Evolutionary conservation across 768 basidiomycete genomes (phyloP), one percentile per base, ranked within the genome.

Genomic region (Cystofilobasidium ferigula): DNA sequence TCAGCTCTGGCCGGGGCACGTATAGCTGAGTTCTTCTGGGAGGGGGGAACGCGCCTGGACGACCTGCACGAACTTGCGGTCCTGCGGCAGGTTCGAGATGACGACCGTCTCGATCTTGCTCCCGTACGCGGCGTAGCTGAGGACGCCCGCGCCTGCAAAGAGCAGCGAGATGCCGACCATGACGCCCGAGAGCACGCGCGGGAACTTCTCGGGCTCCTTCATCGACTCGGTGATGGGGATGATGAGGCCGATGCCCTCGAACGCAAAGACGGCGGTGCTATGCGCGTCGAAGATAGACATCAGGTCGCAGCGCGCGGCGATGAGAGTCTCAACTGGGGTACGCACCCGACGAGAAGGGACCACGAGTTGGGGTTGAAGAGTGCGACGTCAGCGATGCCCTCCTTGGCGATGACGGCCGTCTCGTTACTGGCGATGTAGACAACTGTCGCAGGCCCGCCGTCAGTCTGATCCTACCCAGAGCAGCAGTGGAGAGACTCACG

Each of bases 221-320:
- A 99, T 99, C 7, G 93, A 85, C 74, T 99, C 93, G 16, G 89
- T 90, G 72, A 99, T 95, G 24, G 95, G 95, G 69, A 99, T 89
- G 69, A 99, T 86, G 77, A 98, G 79, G 57, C 94, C 95, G 70
- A 99, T 90, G 12, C 94, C 94, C 76, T 99, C 94, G 71, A 98
- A 99, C 0, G 95, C 90, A 76, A 98, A 98, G 35, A 97, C 94
- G 3, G 95, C 94, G 28, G 95, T 97, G 10, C 92, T 90, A 68
- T 32, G 32, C 57, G 57, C 20, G 14, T 22, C 9, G 6, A 9
- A 57, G 32, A 10, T 8, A 57, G 57, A 57, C n/a, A 42, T 26
- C n/a, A 26, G 35, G n/a, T n/a, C n/a, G n/a, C n/a, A n/a, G 24
- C 26, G 26, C 5, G 35, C 48, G 63, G 57, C 47, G 30, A 16